These are phyloP conservation scores for Schwanniomyces yamadae DNA, from an alignment of 805 yeast species.

Conservation along the genomic window DNA sequence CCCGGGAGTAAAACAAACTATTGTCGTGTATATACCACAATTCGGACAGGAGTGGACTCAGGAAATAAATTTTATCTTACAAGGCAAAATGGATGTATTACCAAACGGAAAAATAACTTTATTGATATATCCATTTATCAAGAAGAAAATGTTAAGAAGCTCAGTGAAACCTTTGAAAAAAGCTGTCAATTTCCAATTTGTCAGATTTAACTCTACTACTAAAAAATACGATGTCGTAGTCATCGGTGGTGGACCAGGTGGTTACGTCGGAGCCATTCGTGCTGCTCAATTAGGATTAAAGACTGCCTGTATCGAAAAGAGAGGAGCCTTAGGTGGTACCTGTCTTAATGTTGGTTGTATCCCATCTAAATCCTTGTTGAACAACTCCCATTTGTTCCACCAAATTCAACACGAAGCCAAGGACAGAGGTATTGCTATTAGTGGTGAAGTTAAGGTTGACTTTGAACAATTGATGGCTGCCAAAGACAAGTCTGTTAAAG, in stretches of 20 bases:
- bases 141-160: constrained; percentile 10
- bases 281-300: constrained; percentile 95
- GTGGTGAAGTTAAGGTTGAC: constrained; percentile 69
- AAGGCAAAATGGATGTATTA: neutral
- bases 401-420: constrained; percentile 81
- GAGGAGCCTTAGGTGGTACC: constrained; percentile 97
- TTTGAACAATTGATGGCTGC: constrained; percentile 82
- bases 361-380: constrained; percentile 92
- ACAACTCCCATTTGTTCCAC: constrained; percentile 93
- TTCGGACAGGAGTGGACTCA: constrained; percentile 4
- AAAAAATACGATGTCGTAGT: constrained; percentile 88
- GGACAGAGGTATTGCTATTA: constrained; percentile 86
- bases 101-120: neutral
- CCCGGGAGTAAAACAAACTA: no score
- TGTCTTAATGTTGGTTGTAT: constrained; percentile 99
- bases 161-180: constrained; percentile 8
- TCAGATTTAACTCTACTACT: constrained; percentile 43
- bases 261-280: constrained; percentile 97
- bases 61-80: constrained; percentile 1
- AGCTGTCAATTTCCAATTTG: constrained; percentile 26
- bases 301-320: constrained; percentile 95
- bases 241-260: constrained; percentile 99
- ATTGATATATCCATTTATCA: constrained; percentile 4
- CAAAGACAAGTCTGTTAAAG: constrained; percentile 85
- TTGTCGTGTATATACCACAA: no score